These are phyloP conservation scores for Fusarium brachygibbosum DNA, from an alignment of 2,329 filamentous ascomycete genomes.

Conservation along the genomic window DNA sequence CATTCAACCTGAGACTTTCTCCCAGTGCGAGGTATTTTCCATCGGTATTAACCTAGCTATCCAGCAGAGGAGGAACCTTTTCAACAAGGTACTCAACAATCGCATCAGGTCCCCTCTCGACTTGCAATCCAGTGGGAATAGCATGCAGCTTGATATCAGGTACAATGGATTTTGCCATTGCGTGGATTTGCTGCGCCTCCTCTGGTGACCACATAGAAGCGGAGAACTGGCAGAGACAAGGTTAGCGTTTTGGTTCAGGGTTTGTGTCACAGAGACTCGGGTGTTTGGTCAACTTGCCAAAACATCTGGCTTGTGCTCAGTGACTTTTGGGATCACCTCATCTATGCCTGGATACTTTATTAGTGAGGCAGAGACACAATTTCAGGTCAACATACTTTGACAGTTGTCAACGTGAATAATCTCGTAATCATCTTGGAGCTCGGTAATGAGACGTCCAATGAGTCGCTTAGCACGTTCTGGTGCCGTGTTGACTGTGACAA, in stretches of 20 bases:
- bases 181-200: constrained; percentile 18
- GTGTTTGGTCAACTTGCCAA: not conserved
- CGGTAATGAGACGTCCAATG: constrained; percentile 13
- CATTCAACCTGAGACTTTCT: too few species aligned
- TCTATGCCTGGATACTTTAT: not conserved
- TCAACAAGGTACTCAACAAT: constrained; percentile 24
- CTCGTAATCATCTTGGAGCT: constrained; percentile 15
- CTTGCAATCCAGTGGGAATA: constrained; percentile 17
- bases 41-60: not conserved
- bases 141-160: constrained; percentile 17
- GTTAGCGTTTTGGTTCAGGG: accelerated
- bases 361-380: accelerated
- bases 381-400: not conserved
- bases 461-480: constrained; percentile 21
- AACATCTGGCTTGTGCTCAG: constrained; percentile 12
- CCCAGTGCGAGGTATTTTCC: not conserved
- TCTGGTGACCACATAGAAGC: constrained; percentile 23
- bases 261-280: too few species aligned
- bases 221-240: not conserved
- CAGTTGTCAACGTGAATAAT: constrained; percentile 24
- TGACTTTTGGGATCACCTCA: constrained; percentile 22
- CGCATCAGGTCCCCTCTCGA: constrained; percentile 15
- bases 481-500: constrained; percentile 16
- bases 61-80: constrained; percentile 20
- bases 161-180: constrained; percentile 24